phyloP scores from a whole-genome alignment of 192 early-diverging fungal genomes.

The Blastocladiella britannica region DNA sequence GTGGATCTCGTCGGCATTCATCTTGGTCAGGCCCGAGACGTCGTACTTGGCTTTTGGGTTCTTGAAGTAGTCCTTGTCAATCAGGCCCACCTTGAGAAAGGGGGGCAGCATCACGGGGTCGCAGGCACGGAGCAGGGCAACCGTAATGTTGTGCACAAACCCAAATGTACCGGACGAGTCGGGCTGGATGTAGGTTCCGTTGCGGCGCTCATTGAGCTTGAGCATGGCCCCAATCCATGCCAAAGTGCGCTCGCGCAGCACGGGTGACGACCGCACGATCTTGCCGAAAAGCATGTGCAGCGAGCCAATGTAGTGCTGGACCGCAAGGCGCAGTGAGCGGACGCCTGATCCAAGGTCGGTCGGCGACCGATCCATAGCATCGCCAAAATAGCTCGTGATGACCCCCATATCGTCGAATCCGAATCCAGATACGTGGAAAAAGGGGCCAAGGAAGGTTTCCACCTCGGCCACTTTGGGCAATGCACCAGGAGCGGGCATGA shows the following conservation, averaged over 20 bases:
- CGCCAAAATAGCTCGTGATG: constrained; percentile 14
- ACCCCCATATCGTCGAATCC: constrained; percentile 22
- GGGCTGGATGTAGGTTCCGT: constrained; percentile 58
- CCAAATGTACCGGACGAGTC: constrained; percentile 59
- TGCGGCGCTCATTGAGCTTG: constrained; percentile 44
- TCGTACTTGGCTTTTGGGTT: constrained; percentile 29
- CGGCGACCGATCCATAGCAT: constrained; percentile 26
- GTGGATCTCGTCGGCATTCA: constrained; percentile 49
- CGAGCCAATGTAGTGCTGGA: constrained; percentile 29
- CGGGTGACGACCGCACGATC: constrained; percentile 44
- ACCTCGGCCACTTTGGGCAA: constrained; percentile 21
- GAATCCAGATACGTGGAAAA: constrained; percentile 34
- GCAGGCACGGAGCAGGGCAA: constrained; percentile 39
- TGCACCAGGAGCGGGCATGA: background rate
- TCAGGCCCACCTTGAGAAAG: constrained; percentile 51
- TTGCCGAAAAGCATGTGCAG: constrained; percentile 28
- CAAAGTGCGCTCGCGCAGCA: constrained; percentile 33
- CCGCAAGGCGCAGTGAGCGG: constrained; percentile 30
- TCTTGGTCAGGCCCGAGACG: constrained; percentile 49
- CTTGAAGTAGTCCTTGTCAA: constrained; percentile 53
- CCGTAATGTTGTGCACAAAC: constrained; percentile 57
- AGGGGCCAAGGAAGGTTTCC: constrained; percentile 51
- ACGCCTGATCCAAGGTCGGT: constrained; percentile 31
- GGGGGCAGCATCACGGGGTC: constrained; percentile 71
- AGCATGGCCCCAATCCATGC: constrained; percentile 42